Evolutionary conservation across 441 rosid species (phyloP), one percentile per base, ranked within the genome.

Genomic region (Adansonia rubrostipa): DNA sequence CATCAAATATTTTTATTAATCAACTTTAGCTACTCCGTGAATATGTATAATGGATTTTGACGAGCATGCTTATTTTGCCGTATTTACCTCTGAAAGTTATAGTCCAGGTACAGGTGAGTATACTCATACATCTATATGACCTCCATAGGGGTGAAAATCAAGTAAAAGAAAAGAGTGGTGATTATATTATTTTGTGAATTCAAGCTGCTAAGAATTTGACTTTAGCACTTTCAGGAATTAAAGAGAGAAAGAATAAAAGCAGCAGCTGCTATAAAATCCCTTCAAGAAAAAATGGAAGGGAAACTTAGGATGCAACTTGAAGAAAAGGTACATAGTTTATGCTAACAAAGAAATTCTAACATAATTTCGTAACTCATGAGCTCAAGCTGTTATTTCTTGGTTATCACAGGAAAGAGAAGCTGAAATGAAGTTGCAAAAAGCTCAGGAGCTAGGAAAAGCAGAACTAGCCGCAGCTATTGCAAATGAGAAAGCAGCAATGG

Each of bases 201-300:
- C 60, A 44, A 48, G 22, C 17, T 48, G 5, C 28, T 76, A 17
- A 65, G 62, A 66, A 69, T 80, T 70, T 42, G 2, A 14, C 45
- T 65, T 51, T 51, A 47, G 44, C 69, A 73, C 78, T 68, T 82
- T 77, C 89, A 96, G 98, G 98, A 93, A 89, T 77, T 96, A 79
- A 92, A 90, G 82, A 90, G 97, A 90, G 99, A 96, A 80, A 88
- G 84, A 87, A 84, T 87, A 80, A 94, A 93, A 86, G 96, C 97
- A 77, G 95, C 92, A 17, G 88, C 91, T 86, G 89, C 98, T 72
- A 81, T 94, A 82, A 93, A 88, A 82, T 76, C 90, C 14, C 88
- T 93, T 79, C 92, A 93, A 86, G 98, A 93, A 80, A 93, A 88
- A 83, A 87, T 93, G 93, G 97, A 92, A 82, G 93, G 92, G 78